Evolutionary conservation across 371 early-diverging fungal genomes (phyloP).

Genomic region (Syncephalis fuscata): DNA sequence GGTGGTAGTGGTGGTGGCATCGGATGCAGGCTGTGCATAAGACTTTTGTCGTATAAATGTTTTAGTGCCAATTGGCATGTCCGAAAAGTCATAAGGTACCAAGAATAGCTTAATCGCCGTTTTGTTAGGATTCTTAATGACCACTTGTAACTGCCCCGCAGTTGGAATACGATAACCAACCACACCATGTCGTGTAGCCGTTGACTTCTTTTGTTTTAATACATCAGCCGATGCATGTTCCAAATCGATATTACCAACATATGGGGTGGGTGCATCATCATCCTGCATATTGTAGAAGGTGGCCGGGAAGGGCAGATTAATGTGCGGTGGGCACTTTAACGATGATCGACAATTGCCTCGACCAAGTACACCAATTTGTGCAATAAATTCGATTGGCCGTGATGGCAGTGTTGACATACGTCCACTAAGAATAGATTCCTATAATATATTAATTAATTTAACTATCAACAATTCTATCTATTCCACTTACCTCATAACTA

Average conservation of each 20-base stretch:
- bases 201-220: too few relatives aligned
- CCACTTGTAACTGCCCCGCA: conserved; percentile 65
- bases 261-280: conserved; percentile 31
- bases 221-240: conserved; percentile 13
- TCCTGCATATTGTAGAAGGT: conserved; percentile 49
- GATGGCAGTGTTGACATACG: conserved; percentile 68
- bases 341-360: conserved; percentile 30
- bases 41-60: conserved; percentile 73
- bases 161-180: conserved; percentile 49
- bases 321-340: conserved; percentile 49
- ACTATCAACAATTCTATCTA: not conserved
- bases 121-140: conserved; percentile 64
- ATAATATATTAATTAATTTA: conserved; percentile 2
- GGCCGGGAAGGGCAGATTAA: conserved; percentile 49
- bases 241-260: conserved; percentile 43
- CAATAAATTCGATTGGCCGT: conserved; percentile 50
- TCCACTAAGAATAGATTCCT: conserved; percentile 58
- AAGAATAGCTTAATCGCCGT: conserved; percentile 68
- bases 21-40: conserved; percentile 12
- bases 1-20: conserved; percentile 1
- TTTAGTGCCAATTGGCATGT: conserved; percentile 53
- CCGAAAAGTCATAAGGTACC: conserved; percentile 62
- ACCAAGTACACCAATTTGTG: conserved; percentile 58
- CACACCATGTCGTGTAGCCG: not conserved
- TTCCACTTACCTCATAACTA: conserved; percentile 34